phyloP scores from a whole-genome alignment of 306 rosid genomes.

The Corylus avellana region DNA sequence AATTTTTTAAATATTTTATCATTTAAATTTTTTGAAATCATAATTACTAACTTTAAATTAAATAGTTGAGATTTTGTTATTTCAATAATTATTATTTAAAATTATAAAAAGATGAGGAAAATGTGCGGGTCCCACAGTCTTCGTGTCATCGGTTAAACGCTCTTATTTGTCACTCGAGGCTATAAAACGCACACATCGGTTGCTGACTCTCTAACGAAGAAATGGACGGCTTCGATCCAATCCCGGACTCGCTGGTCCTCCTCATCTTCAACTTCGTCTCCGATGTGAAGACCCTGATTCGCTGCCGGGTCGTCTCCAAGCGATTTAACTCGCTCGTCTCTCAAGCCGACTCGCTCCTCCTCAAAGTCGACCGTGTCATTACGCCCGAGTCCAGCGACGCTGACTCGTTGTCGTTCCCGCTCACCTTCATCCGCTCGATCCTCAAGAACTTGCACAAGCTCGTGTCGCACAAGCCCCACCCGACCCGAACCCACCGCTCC shows the following conservation, averaged over 20 bases:
- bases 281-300: constrained; percentile 47
- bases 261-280: constrained; percentile 46
- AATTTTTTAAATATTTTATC: too few species aligned
- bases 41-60: too few species aligned
- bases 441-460: constrained; percentile 39
- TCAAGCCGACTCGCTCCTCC: constrained; percentile 36
- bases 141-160: background rate
- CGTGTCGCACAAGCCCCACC: constrained; percentile 10
- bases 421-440: constrained; percentile 25
- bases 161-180: background rate
- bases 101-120: too few species aligned
- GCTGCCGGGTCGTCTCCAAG: constrained; percentile 43
- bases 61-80: too few species aligned
- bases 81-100: too few species aligned
- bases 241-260: constrained; percentile 48
- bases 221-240: constrained; percentile 43
- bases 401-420: constrained; percentile 24
- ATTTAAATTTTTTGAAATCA: too few species aligned
- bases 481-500: constrained; percentile 18
- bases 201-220: background rate
- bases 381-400: constrained; percentile 28
- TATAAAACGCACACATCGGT: background rate
- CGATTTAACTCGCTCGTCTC: constrained; percentile 56
- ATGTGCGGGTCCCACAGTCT: too few species aligned
- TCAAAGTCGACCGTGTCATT: constrained; percentile 47